A percentile compares a stretch with the other conserved stretches of the same genome.
phyloP scores from a whole-genome alignment of 2,329 filamentous ascomycete species.

The Pestalotiopsis sp. region DNA sequence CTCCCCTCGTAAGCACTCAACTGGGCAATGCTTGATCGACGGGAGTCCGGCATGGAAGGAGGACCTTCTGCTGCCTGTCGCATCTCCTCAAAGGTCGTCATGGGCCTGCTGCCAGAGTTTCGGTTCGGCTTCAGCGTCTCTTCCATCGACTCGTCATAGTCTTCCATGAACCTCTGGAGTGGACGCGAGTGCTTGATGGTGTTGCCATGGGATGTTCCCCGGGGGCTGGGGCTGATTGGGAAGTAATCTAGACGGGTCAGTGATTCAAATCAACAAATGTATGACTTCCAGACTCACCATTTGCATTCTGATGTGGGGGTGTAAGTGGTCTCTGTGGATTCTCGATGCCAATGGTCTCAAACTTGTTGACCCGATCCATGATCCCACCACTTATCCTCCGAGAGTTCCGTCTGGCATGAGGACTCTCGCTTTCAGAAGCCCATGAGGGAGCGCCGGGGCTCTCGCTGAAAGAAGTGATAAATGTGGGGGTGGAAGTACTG shows the following conservation, averaged over 20 bases:
- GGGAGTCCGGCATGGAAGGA: conserved; percentile 55
- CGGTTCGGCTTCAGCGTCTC: conserved; percentile 64
- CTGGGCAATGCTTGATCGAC: conserved; percentile 52
- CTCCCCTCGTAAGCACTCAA: conserved; percentile 43
- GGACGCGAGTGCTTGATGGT: conserved; percentile 43
- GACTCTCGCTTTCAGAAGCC: conserved; percentile 52
- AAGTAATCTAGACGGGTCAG: conserved; percentile 54
- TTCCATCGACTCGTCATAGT: conserved; percentile 68
- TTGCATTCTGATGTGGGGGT: conserved; percentile 61
- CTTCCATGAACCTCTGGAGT: conserved; percentile 58
- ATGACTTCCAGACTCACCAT: conserved; percentile 49
- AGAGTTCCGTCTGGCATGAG: conserved; percentile 43
- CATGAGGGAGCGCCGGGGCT: conserved; percentile 47
- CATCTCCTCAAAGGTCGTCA: conserved; percentile 62
- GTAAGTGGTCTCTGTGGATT: conserved; percentile 58
- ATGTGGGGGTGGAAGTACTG: conserved; percentile 51
- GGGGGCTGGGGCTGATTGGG: conserved; percentile 72
- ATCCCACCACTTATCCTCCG: conserved; percentile 64
- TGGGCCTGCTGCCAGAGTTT: conserved; percentile 43
- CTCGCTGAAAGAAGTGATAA: conserved; percentile 50
- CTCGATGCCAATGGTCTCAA: conserved; percentile 54
- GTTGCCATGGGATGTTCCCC: conserved; percentile 61
- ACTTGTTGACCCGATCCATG: conserved; percentile 61
- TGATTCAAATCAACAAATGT: not conserved
- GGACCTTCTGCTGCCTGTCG: conserved; percentile 56